Conservation (phyloP, 441 rosid species). For the Kokia cookei region DNA sequence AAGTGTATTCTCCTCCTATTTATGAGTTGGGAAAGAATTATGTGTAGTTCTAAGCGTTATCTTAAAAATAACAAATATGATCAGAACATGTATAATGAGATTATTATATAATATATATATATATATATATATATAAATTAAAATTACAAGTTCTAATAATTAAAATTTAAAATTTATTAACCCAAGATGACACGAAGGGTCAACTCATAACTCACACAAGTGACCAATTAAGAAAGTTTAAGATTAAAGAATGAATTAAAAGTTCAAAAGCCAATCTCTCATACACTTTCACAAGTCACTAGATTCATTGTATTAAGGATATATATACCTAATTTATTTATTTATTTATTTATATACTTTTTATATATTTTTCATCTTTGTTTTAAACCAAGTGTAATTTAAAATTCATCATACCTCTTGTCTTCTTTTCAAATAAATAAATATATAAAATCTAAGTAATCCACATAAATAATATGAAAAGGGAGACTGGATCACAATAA, state of each 20-base stretch:
- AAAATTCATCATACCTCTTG: constrained; percentile 22
- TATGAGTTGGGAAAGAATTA: rapidly evolving
- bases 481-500: too few relatives aligned
- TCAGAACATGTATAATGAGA: too few relatives aligned
- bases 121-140: too few relatives aligned
- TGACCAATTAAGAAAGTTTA: too few relatives aligned
- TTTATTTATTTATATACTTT: not conserved
- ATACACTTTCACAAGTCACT: constrained; percentile 2
- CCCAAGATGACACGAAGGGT: not conserved
- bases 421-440: constrained; percentile 11
- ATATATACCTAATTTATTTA: not conserved
- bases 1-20: too few relatives aligned
- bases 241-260: not conserved
- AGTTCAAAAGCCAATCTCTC: not conserved
- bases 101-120: too few relatives aligned
- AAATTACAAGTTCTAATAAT: too few relatives aligned
- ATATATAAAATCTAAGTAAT: not conserved
- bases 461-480: not conserved
- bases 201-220: not conserved
- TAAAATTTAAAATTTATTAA: not conserved
- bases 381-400: constrained; percentile 8
- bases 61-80: too few relatives aligned
- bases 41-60: rapidly evolving
- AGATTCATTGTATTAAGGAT: constrained; percentile 37
- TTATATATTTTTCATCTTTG: constrained; percentile 14